Evolutionary conservation across 768 basidiomycete species (phyloP), one percentile per base, ranked within the genome.

Genomic region (Psilocybe azurescens): DNA sequence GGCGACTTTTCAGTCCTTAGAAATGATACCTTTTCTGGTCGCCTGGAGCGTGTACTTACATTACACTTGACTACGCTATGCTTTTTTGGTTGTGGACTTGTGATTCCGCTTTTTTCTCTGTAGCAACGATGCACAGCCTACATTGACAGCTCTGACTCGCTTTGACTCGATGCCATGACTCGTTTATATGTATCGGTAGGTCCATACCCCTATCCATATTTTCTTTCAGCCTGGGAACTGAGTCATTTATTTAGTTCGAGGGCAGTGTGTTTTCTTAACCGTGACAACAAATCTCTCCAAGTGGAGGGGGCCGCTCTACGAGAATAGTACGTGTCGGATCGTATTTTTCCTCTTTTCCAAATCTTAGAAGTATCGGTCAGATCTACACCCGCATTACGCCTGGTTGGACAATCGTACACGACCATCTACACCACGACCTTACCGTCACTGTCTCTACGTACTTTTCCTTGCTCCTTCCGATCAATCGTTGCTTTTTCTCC

Each of bases 1-100:
- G 47, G 29, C 63, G 66, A 29, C 51, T 24, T 55, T 67, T 67
- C 41, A 63, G 60, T 28, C 66, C 66, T 41, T 67, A 50, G 59
- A 36, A 30, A 30, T 30, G 13, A 24, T 18, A 4, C n/a, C 48
- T 11, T 20, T 30, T 20, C 29, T 14, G 24, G 8, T 14, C 24
- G 24, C 24, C 24, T 24, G 24, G 24, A 24, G 24, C 24, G 24
- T 24, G 24, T 24, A 24, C 24, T 24, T 24, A 29, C n/a, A 5
- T 28, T 2, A 10, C 50, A 13, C n/a, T 41, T 13, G n/a, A 29
- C 24, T 9, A 11, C 16, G 5, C 53, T 16, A 18, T 28, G n/a
- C 53, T 53, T 44, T 16, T 44, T 54, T 48, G 3, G 24, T 24
- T 24, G 24, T 24, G 2, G 24, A 2, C 24, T 24, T 48, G 33